These are phyloP conservation scores for Priceomyces fermenticarens DNA, from an alignment of 805 yeast species.

Conservation along the genomic window DNA sequence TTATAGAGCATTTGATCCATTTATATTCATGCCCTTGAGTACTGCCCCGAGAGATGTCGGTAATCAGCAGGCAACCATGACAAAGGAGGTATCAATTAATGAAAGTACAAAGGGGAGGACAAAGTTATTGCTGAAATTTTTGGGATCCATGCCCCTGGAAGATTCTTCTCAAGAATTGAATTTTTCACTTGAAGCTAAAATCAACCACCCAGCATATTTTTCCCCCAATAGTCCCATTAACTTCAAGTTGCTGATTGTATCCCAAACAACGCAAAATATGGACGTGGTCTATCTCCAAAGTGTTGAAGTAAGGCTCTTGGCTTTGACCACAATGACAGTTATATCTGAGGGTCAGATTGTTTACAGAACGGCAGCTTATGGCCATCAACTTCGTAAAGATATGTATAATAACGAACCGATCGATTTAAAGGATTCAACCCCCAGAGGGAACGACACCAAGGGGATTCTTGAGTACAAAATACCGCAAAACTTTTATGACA, in stretches of 20 bases:
- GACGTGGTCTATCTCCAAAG: conserved; percentile 44
- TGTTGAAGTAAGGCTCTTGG: conserved; percentile 29
- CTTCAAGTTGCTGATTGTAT: conserved; percentile 28
- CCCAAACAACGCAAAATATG: conserved; percentile 28
- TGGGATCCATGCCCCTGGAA: conserved; percentile 17
- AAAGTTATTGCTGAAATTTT: conserved; percentile 28
- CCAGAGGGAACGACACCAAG: conserved; percentile 15
- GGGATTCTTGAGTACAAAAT: conserved; percentile 40
- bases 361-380: conserved; percentile 21
- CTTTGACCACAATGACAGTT: conserved; percentile 25
- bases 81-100: conserved; percentile 38
- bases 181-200: conserved; percentile 46
- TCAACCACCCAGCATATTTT: conserved; percentile 45
- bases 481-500: conserved; percentile 36
- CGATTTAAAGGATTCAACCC: conserved; percentile 36
- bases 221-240: conserved; percentile 42
- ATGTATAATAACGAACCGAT: conserved; percentile 31
- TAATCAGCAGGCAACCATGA: conserved; percentile 36
- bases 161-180: conserved; percentile 26
- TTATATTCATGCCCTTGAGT: conserved; percentile 52
- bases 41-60: too few species aligned
- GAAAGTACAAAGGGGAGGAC: conserved; percentile 38
- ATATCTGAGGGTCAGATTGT: conserved; percentile 16
- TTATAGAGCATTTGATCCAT: conserved; percentile 46
- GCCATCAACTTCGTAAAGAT: conserved; percentile 28